Evolutionary conservation across 2,329 filamentous ascomycete genomes (phyloP).

Genomic region (Colletotrichum eremochloae): DNA sequence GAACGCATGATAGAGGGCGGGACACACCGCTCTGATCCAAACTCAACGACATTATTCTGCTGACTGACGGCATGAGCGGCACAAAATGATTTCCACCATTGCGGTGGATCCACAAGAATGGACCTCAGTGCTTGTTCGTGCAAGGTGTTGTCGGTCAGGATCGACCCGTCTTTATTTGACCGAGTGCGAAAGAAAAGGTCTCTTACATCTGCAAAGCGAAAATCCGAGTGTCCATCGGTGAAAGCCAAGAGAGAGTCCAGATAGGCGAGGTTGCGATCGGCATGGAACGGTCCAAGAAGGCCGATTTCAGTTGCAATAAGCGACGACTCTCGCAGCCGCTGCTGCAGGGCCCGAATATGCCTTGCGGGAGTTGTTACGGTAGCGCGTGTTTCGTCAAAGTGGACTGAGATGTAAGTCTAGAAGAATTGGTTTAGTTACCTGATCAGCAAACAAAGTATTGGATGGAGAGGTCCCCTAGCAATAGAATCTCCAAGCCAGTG

Average conservation of each 20-base stretch:
- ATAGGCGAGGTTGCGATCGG: background rate
- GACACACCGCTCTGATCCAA: constrained; percentile 55
- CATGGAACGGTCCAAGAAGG: constrained; percentile 53
- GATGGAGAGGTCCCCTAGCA: background rate
- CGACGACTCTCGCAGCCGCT: constrained; percentile 46
- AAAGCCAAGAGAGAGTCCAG: background rate
- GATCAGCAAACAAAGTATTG: background rate
- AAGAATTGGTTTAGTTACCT: background rate
- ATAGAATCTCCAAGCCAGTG: too few relatives aligned
- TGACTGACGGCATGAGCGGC: constrained; percentile 33
- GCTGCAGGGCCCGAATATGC: constrained; percentile 40
- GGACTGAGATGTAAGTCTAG: constrained; percentile 54
- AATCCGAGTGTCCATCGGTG: constrained; percentile 37
- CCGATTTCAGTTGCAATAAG: constrained; percentile 45
- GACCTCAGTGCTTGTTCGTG: constrained; percentile 50
- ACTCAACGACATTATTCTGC: constrained; percentile 46
- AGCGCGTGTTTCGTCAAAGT: constrained; percentile 53
- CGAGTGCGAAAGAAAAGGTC: constrained; percentile 46
- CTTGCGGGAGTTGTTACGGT: constrained; percentile 51
- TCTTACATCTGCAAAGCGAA: constrained; percentile 52
- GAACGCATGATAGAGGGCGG: constrained; percentile 51
- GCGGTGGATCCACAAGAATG: constrained; percentile 52
- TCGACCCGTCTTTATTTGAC: constrained; percentile 29
- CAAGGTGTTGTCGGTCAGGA: constrained; percentile 45
- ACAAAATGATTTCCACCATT: constrained; percentile 53